phyloP scores from a whole-genome alignment of 257 asterid genomes.

The Penstemon eatonii region DNA sequence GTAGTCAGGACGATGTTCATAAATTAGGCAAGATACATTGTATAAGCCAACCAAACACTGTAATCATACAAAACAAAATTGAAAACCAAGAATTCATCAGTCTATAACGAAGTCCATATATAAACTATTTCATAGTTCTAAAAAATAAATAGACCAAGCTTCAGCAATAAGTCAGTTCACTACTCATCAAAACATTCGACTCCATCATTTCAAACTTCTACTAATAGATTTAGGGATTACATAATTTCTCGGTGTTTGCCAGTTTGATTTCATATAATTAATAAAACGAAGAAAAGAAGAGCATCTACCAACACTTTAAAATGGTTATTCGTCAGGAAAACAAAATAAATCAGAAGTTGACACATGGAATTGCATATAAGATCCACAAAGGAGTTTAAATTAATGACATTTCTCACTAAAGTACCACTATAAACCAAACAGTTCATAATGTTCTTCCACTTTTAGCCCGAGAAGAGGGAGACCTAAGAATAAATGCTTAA shows the following conservation, averaged over 20 bases:
- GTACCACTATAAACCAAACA: too few species aligned
- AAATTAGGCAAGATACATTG: conserved; percentile 1
- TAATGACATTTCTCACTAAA: too few species aligned
- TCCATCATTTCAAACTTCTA: conserved; percentile 3
- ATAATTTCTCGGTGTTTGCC: background rate
- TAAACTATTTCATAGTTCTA: conserved; percentile 10
- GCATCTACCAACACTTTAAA: conserved; percentile 3
- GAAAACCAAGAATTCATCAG: conserved; percentile 2
- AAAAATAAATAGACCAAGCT: conserved; percentile 17
- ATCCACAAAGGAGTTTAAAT: too few species aligned
- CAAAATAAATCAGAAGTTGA: background rate
- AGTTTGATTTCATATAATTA: background rate
- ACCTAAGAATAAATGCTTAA: too few species aligned
- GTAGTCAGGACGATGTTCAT: background rate
- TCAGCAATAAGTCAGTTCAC: background rate
- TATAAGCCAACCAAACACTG: conserved; percentile 3
- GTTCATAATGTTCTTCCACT: too few species aligned
- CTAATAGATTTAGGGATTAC: background rate
- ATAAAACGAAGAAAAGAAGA: conserved; percentile 4
- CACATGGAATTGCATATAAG: background rate
- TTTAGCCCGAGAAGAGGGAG: too few species aligned
- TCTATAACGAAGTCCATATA: conserved; percentile 1
- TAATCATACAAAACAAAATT: background rate
- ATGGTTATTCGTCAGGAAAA: background rate
- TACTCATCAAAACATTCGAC: conserved; percentile 3